A percentile compares a stretch with the other conserved stretches of the same genome.
Conservation (phyloP, 768 basidiomycete species). For the Candolleomyces efflorescens region DNA sequence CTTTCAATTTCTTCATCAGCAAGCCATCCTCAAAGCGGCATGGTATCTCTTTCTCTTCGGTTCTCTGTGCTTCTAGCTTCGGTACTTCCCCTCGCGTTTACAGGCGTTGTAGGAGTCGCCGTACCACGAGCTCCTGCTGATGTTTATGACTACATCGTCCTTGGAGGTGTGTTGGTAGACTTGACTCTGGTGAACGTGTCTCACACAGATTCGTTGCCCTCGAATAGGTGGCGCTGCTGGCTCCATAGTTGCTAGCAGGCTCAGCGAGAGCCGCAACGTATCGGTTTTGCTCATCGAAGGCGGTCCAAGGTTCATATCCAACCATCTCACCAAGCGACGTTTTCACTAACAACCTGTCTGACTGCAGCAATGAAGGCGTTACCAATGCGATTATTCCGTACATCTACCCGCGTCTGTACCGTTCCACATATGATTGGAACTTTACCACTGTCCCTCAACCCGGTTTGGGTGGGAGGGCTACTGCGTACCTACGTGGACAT, state of each 20-base stretch:
- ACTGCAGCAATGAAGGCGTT: background rate
- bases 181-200: too few species aligned
- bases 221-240: constrained; percentile 50
- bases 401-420: background rate
- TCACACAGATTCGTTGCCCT: background rate
- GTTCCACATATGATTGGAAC: constrained; percentile 21
- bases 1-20: too few species aligned
- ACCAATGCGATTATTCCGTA: background rate
- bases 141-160: constrained; percentile 9
- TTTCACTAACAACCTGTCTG: constrained; percentile 2
- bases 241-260: constrained; percentile 49
- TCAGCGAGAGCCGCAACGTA: constrained; percentile 45
- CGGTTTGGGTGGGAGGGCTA: constrained; percentile 17
- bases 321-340: background rate
- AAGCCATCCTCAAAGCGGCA: too few species aligned
- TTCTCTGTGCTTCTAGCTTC: background rate
- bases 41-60: background rate
- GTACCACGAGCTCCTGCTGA: background rate
- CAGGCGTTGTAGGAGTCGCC: background rate
- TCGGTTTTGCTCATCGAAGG: constrained; percentile 53
- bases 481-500: constrained; percentile 21
- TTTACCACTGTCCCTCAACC: constrained; percentile 20
- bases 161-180: constrained; percentile 4
- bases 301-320: constrained; percentile 45
- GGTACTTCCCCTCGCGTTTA: background rate